Percentiles rank a stretch among this genome's conserved stretches.
Evolutionary conservation across 1,139 yeast genomes (phyloP).

Genomic region (Candida freyschussii): DNA sequence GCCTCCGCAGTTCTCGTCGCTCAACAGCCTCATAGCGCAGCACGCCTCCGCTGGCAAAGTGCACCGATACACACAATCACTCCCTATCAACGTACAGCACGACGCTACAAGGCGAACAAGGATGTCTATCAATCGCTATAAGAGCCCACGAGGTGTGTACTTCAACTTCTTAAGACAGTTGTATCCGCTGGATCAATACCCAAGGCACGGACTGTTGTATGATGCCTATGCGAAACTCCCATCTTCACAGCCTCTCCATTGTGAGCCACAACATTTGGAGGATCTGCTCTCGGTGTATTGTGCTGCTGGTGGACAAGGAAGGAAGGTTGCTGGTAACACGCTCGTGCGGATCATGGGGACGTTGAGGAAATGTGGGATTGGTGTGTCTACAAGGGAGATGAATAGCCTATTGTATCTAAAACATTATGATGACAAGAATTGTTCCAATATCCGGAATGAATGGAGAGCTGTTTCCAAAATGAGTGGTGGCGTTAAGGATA

Average conservation of each 20-base stretch:
- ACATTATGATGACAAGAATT: slow-evolving; percentile 8
- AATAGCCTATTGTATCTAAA: slow-evolving; percentile 8
- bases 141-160: slow-evolving; percentile 5
- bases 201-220: slow-evolving; percentile 31
- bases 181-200: slow-evolving; percentile 31
- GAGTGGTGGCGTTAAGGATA: slow-evolving; percentile 4
- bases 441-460: slow-evolving; percentile 4
- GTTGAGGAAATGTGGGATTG: slow-evolving; percentile 9
- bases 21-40: too few relatives aligned
- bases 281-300: slow-evolving; percentile 33
- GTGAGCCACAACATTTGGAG: slow-evolving; percentile 36
- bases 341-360: slow-evolving; percentile 4
- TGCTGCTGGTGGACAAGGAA: slow-evolving; percentile 10
- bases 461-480: slow-evolving; percentile 5
- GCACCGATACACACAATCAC: neutral
- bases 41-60: too few relatives aligned
- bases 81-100: slow-evolving; percentile 4
- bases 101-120: neutral
- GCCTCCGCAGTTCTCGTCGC: too few relatives aligned
- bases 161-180: slow-evolving; percentile 32
- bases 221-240: slow-evolving; percentile 36
- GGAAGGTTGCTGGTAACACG: slow-evolving; percentile 3
- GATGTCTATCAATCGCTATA: neutral
- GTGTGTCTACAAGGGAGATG: slow-evolving; percentile 11
- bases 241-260: slow-evolving; percentile 32